Percentiles rank a stretch among this genome's conserved stretches.
These are phyloP conservation scores for Graphilbum sp. DNA, from an alignment of 2,329 filamentous ascomycete genomes.

Conservation along the genomic window DNA sequence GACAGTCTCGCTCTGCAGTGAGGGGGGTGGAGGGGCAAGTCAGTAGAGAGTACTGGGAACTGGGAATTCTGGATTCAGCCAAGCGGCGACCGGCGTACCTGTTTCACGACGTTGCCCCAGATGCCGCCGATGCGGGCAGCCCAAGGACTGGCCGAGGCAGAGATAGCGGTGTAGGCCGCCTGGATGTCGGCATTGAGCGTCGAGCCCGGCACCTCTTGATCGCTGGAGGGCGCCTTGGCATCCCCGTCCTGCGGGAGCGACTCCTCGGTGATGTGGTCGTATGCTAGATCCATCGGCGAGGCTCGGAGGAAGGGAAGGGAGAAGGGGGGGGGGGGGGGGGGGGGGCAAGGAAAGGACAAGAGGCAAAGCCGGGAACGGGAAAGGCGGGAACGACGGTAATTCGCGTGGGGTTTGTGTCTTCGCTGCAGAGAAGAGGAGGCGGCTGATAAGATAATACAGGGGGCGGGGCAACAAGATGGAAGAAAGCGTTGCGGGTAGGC, in stretches of 20 bases:
- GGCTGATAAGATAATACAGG: too few relatives aligned
- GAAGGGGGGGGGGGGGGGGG: not conserved
- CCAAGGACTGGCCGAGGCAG: slow-evolving; percentile 60
- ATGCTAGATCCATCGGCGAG: slow-evolving; percentile 72
- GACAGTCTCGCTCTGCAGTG: slow-evolving; percentile 63
- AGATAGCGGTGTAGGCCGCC: slow-evolving; percentile 89
- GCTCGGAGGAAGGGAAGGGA: not conserved
- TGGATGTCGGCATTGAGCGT: slow-evolving; percentile 78
- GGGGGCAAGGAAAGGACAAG: not conserved
- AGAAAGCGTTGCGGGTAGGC: too few relatives aligned
- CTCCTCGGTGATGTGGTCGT: slow-evolving; percentile 91
- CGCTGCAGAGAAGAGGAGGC: too few relatives aligned
- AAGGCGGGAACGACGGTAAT: too few relatives aligned
- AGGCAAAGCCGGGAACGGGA: not conserved
- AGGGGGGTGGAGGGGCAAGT: too few relatives aligned
- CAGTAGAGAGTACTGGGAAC: too few relatives aligned
- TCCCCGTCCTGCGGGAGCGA: slow-evolving; percentile 44
- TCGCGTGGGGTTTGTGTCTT: slow-evolving; percentile 7
- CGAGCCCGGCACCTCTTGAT: slow-evolving; percentile 25
- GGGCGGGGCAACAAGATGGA: too few relatives aligned
- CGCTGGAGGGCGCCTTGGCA: slow-evolving; percentile 23
- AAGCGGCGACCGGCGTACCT: slow-evolving; percentile 51
- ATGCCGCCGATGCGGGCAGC: slow-evolving; percentile 76
- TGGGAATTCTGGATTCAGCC: too few relatives aligned
- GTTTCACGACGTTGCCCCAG: slow-evolving; percentile 82